Evolutionary conservation across 192 early-diverging fungal species (phyloP).

Genomic region (Polychytrium aggregatum): DNA sequence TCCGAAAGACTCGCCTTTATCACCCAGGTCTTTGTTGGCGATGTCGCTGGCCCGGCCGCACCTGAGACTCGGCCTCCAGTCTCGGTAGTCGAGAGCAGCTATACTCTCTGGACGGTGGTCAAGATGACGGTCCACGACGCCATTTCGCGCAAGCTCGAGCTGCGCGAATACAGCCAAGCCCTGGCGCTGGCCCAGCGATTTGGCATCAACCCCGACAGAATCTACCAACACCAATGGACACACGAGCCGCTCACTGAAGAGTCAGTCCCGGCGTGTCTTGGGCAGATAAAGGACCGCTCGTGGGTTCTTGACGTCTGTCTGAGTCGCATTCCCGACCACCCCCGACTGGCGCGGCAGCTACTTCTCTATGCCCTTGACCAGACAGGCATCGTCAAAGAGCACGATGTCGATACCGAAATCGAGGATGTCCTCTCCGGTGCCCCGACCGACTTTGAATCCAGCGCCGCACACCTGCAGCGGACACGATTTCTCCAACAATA

Average conservation of each 20-base stretch:
- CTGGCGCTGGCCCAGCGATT: constrained; percentile 39
- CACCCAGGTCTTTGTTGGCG: too few relatives aligned
- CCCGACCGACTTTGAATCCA: constrained; percentile 15
- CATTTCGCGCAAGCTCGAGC: constrained; percentile 34
- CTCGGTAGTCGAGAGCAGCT: too few relatives aligned
- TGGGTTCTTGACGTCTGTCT: constrained; percentile 50
- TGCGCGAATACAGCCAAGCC: constrained; percentile 42
- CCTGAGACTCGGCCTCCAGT: too few relatives aligned
- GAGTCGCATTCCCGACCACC: constrained; percentile 17
- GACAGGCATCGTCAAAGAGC: constrained; percentile 29
- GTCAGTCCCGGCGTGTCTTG: constrained; percentile 23
- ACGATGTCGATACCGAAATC: constrained; percentile 27
- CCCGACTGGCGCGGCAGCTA: constrained; percentile 20
- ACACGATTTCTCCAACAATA: background rate
- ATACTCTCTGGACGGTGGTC: constrained; percentile 7
- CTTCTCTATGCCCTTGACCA: constrained; percentile 40
- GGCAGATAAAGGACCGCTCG: constrained; percentile 38
- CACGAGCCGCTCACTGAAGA: constrained; percentile 22
- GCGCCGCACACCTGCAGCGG: background rate
- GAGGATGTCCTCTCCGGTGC: constrained; percentile 14
- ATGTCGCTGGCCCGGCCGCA: too few relatives aligned
- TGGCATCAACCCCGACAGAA: constrained; percentile 40
- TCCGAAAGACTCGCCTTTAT: too few relatives aligned
- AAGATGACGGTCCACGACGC: constrained; percentile 38
- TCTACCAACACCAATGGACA: constrained; percentile 53